Conservation (phyloP, 805 yeast genomes). For the Candida gorgasii region DNA sequence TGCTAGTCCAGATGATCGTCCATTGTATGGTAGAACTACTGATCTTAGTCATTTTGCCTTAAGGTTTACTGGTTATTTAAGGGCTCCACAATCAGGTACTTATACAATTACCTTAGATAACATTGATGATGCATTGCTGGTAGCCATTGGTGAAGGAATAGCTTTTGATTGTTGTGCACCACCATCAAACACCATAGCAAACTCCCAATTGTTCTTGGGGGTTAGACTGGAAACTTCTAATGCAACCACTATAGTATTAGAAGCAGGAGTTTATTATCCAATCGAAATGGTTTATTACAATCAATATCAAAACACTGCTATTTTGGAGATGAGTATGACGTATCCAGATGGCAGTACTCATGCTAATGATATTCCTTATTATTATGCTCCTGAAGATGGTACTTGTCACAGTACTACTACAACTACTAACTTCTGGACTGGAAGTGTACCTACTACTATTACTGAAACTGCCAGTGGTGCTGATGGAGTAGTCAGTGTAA, state of each 20-base stretch:
- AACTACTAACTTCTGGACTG: slow-evolving; percentile 3
- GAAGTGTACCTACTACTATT: background rate
- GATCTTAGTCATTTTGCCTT: slow-evolving; percentile 1
- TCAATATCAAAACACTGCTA: background rate
- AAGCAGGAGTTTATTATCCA: background rate
- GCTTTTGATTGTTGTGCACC: slow-evolving; percentile 5
- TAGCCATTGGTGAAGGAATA: background rate
- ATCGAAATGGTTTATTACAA: background rate
- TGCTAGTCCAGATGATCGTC: too few relatives aligned
- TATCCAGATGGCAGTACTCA: slow-evolving; percentile 4
- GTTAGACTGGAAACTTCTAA: too few relatives aligned
- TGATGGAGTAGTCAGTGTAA: background rate
- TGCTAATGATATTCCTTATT: background rate
- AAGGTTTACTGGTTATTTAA: slow-evolving; percentile 6
- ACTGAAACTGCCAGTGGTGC: background rate
- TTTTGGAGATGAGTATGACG: background rate
- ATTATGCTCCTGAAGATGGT: background rate
- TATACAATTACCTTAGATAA: background rate
- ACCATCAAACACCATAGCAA: background rate
- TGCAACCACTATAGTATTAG: background rate
- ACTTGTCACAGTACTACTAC: background rate
- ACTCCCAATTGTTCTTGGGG: background rate
- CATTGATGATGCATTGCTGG: slow-evolving; percentile 2
- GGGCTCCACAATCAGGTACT: slow-evolving; percentile 5
- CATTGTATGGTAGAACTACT: background rate